Base-by-base conservation (phyloP, 2,329 filamentous ascomycete genomes). In the Aspergillus sp. region DNA sequence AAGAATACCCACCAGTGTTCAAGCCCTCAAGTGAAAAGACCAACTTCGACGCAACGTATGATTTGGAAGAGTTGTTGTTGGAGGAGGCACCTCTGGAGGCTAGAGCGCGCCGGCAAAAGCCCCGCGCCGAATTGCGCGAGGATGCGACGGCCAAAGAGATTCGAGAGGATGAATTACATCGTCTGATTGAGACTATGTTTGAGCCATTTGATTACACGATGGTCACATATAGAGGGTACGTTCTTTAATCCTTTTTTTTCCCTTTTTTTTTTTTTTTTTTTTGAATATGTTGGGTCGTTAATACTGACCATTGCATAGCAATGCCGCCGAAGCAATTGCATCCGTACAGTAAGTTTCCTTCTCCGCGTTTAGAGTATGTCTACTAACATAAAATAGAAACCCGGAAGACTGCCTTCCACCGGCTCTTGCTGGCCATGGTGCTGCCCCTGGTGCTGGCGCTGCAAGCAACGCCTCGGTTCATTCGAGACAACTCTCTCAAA, bases 1-100 rank as follows among this genome's bases (percentile, higher is more conserved):
- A 96, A 66, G 83, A 90, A 62, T 84, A 97, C 41, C 85, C 90
- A 58, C 93, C 93, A 0, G 83, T 97, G 3, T 98, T 98, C 65
- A 81, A 86, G 17, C 93, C 93, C 0, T 95, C 91, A 0, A 90
- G 89, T 48, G 93, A 97, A 43, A 98, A 98, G 78, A 97, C 93
- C 3, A 98, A 98, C 66, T 98, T 98, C 57, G 93, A 98, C 68
- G 93, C 93, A 4, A 98, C 93, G 0, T 97, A 98, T 64, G 93
- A 98, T 67, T 73, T 98, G 44, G 93, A 98, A 65, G 93, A 98
- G 67, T 70, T 98, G 17, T 72, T 98, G 2, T 71, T 98, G 41
- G 93, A 98, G 68, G 93, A 98, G 66, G 93, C 93, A 10, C 93
- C 93, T 1, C 73, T 98, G 4, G 93, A 98, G 69, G 93, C 93